phyloP scores from a whole-genome alignment of 345 rosid genomes.

The Pelargonium nanum region DNA sequence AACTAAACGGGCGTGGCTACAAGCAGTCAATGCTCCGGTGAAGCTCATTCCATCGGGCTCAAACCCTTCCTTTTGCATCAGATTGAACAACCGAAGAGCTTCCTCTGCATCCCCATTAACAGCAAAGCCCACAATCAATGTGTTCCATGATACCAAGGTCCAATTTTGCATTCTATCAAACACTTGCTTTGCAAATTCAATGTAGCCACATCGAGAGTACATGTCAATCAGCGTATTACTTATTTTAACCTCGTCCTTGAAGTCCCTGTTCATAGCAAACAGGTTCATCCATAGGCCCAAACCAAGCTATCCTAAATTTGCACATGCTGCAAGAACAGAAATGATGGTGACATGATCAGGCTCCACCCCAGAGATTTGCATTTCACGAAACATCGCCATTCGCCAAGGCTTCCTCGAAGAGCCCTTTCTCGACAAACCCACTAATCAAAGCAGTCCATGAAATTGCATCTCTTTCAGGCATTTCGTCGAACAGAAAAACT shows the following conservation, averaged over 20 bases:
- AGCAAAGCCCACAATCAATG: slow-evolving; percentile 54
- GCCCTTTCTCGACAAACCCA: slow-evolving; percentile 50
- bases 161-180: slow-evolving; percentile 47
- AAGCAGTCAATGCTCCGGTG: slow-evolving; percentile 61
- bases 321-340: slow-evolving; percentile 53
- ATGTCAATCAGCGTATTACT: slow-evolving; percentile 57
- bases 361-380: slow-evolving; percentile 41
- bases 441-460: slow-evolving; percentile 74
- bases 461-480: slow-evolving; percentile 45
- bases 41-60: slow-evolving; percentile 62
- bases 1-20: slow-evolving; percentile 62
- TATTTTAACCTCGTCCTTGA: slow-evolving; percentile 34
- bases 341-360: slow-evolving; percentile 54
- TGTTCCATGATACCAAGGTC: slow-evolving; percentile 72
- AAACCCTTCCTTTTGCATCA: slow-evolving; percentile 49
- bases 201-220: slow-evolving; percentile 69
- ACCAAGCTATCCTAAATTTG: slow-evolving; percentile 46
- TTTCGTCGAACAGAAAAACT: slow-evolving; percentile 37
- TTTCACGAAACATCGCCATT: slow-evolving; percentile 49
- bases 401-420: slow-evolving; percentile 40
- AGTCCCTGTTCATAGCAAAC: slow-evolving; percentile 31
- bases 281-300: slow-evolving; percentile 51
- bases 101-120: slow-evolving; percentile 45
- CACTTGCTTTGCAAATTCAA: slow-evolving; percentile 48
- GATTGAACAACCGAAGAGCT: slow-evolving; percentile 40